phyloP scores from a whole-genome alignment of 2,329 filamentous ascomycete genomes.

The Sodiomyces alkalinus region DNA sequence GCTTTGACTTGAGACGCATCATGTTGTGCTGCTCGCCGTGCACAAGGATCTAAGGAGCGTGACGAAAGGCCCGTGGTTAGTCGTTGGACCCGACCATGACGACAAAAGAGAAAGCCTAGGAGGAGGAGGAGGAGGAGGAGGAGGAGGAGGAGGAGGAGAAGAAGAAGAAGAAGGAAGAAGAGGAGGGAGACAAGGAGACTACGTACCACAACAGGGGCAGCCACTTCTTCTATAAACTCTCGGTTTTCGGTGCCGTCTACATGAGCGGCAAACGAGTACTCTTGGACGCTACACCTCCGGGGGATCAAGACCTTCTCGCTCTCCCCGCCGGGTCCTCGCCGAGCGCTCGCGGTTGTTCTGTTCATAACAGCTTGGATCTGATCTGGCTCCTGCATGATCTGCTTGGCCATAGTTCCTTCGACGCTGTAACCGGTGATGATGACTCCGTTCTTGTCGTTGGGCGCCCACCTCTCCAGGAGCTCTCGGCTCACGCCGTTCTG shows the following conservation, averaged over 20 bases:
- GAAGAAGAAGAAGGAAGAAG: not conserved
- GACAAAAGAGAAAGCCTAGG: slow-evolving; percentile 7
- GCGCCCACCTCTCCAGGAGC: slow-evolving; percentile 87
- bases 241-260: slow-evolving; percentile 93
- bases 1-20: slow-evolving; percentile 89
- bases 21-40: slow-evolving; percentile 97
- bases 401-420: slow-evolving; percentile 95
- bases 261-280: slow-evolving; percentile 91
- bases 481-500: slow-evolving; percentile 92
- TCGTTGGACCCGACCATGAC: not conserved
- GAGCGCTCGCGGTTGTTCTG: slow-evolving; percentile 46
- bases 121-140: not conserved
- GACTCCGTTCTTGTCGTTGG: slow-evolving; percentile 92
- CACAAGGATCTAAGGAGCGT: slow-evolving; percentile 89
- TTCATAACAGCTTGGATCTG: slow-evolving; percentile 92
- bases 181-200: not conserved
- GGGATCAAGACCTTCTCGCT: slow-evolving; percentile 87
- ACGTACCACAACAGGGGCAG: slow-evolving; percentile 81
- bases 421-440: slow-evolving; percentile 98
- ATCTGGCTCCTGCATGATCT: slow-evolving; percentile 88
- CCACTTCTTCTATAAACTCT: slow-evolving; percentile 91
- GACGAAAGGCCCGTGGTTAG: slow-evolving; percentile 7
- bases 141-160: not conserved
- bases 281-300: slow-evolving; percentile 79
- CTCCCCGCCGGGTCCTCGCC: slow-evolving; percentile 49